These are phyloP conservation scores for Nematodospora anomalae DNA, from an alignment of 1,139 yeast genomes.

Conservation along the genomic window DNA sequence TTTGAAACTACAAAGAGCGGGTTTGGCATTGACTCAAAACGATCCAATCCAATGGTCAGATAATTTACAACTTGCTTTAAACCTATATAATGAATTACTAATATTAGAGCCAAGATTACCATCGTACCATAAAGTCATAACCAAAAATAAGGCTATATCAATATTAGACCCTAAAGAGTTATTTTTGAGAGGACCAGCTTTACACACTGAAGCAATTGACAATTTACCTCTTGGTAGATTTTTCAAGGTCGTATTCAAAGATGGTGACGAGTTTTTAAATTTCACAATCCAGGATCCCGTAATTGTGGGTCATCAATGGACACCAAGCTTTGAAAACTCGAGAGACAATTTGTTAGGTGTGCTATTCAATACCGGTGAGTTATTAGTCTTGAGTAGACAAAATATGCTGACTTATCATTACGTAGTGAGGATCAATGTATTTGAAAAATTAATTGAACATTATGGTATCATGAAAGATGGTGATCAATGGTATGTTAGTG, in stretches of 20 bases:
- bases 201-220: constrained; percentile 31
- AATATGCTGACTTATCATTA: constrained; percentile 25
- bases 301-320: constrained; percentile 41
- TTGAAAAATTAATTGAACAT: constrained; percentile 27
- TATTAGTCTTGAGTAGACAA: constrained; percentile 32
- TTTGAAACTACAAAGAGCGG: constrained; percentile 24
- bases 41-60: constrained; percentile 42
- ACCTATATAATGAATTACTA: constrained; percentile 33
- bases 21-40: constrained; percentile 21
- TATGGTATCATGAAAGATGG: constrained; percentile 16
- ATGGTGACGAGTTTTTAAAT: constrained; percentile 31
- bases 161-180: constrained; percentile 31
- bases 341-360: constrained; percentile 36
- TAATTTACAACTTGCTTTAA: constrained; percentile 40
- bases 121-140: constrained; percentile 30
- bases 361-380: constrained; percentile 41
- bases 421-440: constrained; percentile 26
- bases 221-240: constrained; percentile 33
- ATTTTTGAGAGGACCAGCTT: constrained; percentile 27
- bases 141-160: constrained; percentile 14
- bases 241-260: constrained; percentile 25
- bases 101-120: constrained; percentile 44
- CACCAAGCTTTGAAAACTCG: constrained; percentile 23
- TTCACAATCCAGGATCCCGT: constrained; percentile 35
- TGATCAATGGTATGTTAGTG: constrained; percentile 19